phyloP scores from a whole-genome alignment of 2,329 filamentous ascomycete genomes.

The Colletotrichum plurivorum region DNA sequence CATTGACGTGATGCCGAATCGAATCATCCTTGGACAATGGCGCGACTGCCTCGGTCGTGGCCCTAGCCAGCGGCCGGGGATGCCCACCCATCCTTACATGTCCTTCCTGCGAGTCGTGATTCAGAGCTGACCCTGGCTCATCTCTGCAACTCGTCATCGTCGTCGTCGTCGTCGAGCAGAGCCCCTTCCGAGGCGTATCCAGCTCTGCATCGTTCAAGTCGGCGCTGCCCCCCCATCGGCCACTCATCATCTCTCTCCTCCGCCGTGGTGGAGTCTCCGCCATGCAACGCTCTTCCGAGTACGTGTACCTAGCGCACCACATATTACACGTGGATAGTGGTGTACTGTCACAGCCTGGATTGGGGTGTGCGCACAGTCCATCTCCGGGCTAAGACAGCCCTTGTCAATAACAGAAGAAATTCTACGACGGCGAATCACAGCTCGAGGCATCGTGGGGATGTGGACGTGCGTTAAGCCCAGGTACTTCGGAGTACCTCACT shows the following conservation, averaged over 20 bases:
- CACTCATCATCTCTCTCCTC: constrained; percentile 7
- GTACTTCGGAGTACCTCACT: constrained; percentile 32
- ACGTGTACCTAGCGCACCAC: background rate
- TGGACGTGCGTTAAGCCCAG: constrained; percentile 18
- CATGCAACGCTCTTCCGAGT: constrained; percentile 30
- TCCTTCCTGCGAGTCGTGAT: constrained; percentile 30
- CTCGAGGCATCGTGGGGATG: constrained; percentile 20
- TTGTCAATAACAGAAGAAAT: constrained; percentile 25
- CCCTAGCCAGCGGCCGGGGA: constrained; percentile 1
- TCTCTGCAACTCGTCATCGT: constrained; percentile 29
- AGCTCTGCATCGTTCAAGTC: constrained; percentile 1
- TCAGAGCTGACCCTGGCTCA: constrained; percentile 20
- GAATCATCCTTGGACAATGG: constrained; percentile 20
- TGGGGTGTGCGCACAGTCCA: constrained; percentile 34
- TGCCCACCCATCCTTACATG: constrained; percentile 5
- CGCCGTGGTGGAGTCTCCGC: constrained; percentile 29
- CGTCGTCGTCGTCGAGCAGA: constrained; percentile 6
- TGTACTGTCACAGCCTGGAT: constrained; percentile 6
- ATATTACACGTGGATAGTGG: no score
- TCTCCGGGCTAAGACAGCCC: constrained; percentile 9
- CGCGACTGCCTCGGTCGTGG: constrained; percentile 27
- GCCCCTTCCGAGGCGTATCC: constrained; percentile 5
- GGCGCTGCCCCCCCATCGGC: background rate
- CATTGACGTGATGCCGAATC: constrained; percentile 7
- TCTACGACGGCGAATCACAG: constrained; percentile 33